Conservation (phyloP, 2,329 filamentous ascomycete species). For the Stagonosporopsis cucurbitacearum region DNA sequence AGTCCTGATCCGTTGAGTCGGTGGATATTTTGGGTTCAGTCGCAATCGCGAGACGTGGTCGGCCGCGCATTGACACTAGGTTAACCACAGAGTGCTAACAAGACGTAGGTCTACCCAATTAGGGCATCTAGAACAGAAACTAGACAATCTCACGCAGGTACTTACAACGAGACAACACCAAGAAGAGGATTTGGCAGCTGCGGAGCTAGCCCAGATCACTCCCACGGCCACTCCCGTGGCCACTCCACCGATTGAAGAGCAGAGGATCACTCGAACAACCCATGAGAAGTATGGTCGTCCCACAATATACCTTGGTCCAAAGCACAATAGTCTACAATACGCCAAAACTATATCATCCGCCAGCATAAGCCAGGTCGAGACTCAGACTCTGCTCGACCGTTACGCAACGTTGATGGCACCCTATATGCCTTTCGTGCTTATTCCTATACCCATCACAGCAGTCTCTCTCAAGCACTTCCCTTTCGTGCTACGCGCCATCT, state of each 20-base stretch:
- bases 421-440: not conserved
- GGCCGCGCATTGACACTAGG: not conserved
- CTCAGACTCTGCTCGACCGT: not conserved
- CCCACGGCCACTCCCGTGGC: not conserved
- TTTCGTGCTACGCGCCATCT: not conserved
- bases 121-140: not conserved
- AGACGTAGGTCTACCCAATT: not conserved
- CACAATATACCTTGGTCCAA: not conserved
- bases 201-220: not conserved
- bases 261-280: not conserved
- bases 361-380: not conserved
- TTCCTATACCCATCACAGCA: not conserved
- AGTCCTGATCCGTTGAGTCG: not conserved
- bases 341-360: not conserved
- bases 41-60: not conserved
- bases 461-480: not conserved
- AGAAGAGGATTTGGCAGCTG: not conserved
- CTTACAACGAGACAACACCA: not conserved
- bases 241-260: not conserved
- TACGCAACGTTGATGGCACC: slow-evolving; percentile 1
- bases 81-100: too few species aligned
- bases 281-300: not conserved
- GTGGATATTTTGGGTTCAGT: too few species aligned
- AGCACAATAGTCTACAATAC: not conserved
- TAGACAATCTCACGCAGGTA: not conserved